Evolutionary conservation across 2,329 filamentous ascomycete genomes (phyloP), one percentile per base, ranked within the genome.

Genomic region (Alternaria burnsii): DNA sequence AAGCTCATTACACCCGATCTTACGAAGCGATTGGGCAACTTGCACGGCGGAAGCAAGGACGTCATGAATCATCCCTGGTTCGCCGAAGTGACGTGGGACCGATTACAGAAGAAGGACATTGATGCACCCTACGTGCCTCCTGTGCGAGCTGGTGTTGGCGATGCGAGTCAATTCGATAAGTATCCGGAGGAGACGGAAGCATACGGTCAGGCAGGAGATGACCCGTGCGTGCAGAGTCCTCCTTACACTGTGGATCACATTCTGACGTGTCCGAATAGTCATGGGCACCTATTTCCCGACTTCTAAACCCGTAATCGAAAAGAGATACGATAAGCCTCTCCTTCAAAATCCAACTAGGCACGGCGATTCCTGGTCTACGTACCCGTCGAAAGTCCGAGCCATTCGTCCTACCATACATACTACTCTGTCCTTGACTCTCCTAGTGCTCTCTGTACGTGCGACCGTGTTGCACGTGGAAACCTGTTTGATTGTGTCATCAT

Each of bases 31-130:
- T 82, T 99, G 73, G 95, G 95, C 53, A 99, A 99, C 80, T 82
- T 98, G 76, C 95, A 95, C 78, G 93, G 91, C 14, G 95, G 95
- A 32, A 89, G 92, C 41, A 88, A 91, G 72, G 95, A 98, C 77
- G 93, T 99, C 68, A 98, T 97, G 87, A 91, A 89, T 70, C 95
- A 99, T 75, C 86, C 91, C 1, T 99, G 95, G 95, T 99, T 99
- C 76, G 87, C 92, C 8, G 95, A 99, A 81, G 95, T 99, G 52
- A 98, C 95, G 3, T 99, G 95, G 95, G 95, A 99, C 74, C 86
- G 95, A 65, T 82, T 99, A 71, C 89, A 91, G 38, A 91, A 93
- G 78, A 98, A 97, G 81, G 95, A 99, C 73, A 99, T 99, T 63
- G 95, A 99, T 80, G 95, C 95, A 38, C 95, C 95, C 5, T 99